Evolutionary conservation across 176 grass and related monocot species (phyloP), one percentile per base, ranked within the genome.

Genomic region (Juncus inflexus): DNA sequence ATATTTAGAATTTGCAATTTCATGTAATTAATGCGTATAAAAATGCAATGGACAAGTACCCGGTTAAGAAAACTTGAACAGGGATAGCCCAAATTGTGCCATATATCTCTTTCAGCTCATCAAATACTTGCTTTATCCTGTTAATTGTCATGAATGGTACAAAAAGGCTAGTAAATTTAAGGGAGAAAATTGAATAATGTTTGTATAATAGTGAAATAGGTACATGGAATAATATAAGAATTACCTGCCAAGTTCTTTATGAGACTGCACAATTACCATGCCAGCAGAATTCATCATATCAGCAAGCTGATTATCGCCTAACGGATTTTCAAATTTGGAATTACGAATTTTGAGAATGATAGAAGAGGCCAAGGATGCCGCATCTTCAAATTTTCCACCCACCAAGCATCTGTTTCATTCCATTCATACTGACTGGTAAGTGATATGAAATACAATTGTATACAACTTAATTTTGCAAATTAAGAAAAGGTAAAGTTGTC

Each of bases 231-330:
- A 9, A 74, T 60, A 11, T 51, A 8, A 74, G 61, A 12, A 12
- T 69, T 53, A 75, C 79, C 64, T 81, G 35, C 58, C 57, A 35
- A 81, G 60, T 40, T 81, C 57, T 69, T 75, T 75, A 36, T 75
- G 38, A 69, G 79, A 70, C 45, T 81, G 79, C 15, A 81, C 72
- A 76, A 75, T 49, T 40, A 81, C 72, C 79, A 81, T 81, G 37
- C 71, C 62, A 50, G 79, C 79, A 38, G 79, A 81, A 49, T 42
- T 74, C 55, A 62, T 69, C 43, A 81, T 69, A 53, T 76, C 72
- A 50, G 64, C 36, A 52, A 69, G 49, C 43, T 81, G 62, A 2
- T 4, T 42, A 75, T 69, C 72, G 75, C 61, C 79, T 70, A 64
- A 3, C n/a, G 57, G 64, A 40, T 55, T 47, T 75, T 58, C 42